These are phyloP conservation scores for Immersiporthe knoxdaviesiana DNA, from an alignment of 2,329 filamentous ascomycete genomes.

Conservation along the genomic window DNA sequence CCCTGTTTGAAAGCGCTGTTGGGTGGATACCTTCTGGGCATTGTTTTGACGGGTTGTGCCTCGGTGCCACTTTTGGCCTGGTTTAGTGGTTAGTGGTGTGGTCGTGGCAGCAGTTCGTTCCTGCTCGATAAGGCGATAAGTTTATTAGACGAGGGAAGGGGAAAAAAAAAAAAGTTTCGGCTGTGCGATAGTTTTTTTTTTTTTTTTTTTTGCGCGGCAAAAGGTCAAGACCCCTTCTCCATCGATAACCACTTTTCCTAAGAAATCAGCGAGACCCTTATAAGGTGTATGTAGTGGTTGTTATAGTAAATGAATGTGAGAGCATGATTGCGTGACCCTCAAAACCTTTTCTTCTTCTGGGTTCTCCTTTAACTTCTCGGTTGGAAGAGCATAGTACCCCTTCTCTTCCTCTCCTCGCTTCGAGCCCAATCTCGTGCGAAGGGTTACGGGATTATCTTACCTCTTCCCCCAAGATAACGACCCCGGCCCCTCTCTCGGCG, in stretches of 20 bases:
- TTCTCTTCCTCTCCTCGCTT: background rate
- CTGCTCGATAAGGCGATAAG: slow-evolving; percentile 9
- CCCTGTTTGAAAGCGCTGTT: background rate
- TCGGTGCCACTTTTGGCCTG: slow-evolving; percentile 1
- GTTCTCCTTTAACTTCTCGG: background rate
- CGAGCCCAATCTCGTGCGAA: background rate
- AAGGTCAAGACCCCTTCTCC: background rate
- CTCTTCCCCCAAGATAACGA: slow-evolving; percentile 1
- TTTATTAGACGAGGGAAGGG: background rate
- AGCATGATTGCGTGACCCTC: background rate
- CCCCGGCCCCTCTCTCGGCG: background rate
- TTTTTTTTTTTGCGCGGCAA: background rate
- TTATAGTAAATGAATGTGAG: background rate
- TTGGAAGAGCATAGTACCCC: background rate
- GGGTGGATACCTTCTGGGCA: background rate
- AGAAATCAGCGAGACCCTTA: background rate
- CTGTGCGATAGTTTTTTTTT: background rate
- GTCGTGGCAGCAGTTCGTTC: background rate
- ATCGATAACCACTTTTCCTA: background rate
- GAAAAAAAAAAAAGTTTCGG: background rate
- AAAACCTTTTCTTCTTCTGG: background rate
- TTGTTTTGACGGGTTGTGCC: background rate
- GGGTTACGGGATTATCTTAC: background rate
- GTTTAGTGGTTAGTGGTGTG: background rate
- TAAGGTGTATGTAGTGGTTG: background rate